Evolutionary conservation across 805 yeast genomes (phyloP).

Genomic region (Clavispora asparagi): DNA sequence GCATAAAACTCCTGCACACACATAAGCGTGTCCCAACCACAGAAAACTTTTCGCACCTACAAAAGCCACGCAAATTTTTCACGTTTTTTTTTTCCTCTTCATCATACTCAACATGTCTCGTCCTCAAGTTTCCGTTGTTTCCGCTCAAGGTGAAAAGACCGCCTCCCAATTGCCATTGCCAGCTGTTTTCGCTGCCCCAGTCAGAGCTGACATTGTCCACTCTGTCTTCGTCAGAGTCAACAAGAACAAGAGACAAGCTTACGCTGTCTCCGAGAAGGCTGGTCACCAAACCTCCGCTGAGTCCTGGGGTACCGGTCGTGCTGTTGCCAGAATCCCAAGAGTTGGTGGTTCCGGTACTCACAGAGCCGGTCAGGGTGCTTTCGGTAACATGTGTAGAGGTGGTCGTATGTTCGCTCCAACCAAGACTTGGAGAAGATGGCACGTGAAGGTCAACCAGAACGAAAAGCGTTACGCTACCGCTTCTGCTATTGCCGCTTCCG

Average conservation of each 20-base stretch:
- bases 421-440: slow-evolving; percentile 99
- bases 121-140: slow-evolving; percentile 95
- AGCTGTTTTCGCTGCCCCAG: slow-evolving; percentile 99
- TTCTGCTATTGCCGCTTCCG: slow-evolving; percentile 98
- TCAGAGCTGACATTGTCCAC: slow-evolving; percentile 99
- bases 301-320: slow-evolving; percentile 99
- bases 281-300: slow-evolving; percentile 99
- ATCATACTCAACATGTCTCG: slow-evolving; percentile 37
- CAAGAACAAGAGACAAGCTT: slow-evolving; percentile 99
- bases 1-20: not conserved
- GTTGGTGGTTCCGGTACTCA: slow-evolving; percentile 99
- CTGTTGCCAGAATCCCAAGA: slow-evolving; percentile 99
- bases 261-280: slow-evolving; percentile 98
- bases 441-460: slow-evolving; percentile 99
- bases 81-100: not conserved
- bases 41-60: not conserved
- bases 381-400: slow-evolving; percentile 99
- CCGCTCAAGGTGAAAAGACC: slow-evolving; percentile 83
- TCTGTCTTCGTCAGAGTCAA: slow-evolving; percentile 96
- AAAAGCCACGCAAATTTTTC: slow-evolving; percentile 1
- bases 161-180: slow-evolving; percentile 86
- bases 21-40: not conserved
- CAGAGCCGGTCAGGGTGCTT: slow-evolving; percentile 99
- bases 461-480: slow-evolving; percentile 99
- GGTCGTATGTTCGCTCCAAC: slow-evolving; percentile 99